A percentile compares a stretch with the other conserved stretches of the same genome.
Evolutionary conservation across 2,329 filamentous ascomycete genomes (phyloP).

Genomic region (Xylaria hypoxylon): DNA sequence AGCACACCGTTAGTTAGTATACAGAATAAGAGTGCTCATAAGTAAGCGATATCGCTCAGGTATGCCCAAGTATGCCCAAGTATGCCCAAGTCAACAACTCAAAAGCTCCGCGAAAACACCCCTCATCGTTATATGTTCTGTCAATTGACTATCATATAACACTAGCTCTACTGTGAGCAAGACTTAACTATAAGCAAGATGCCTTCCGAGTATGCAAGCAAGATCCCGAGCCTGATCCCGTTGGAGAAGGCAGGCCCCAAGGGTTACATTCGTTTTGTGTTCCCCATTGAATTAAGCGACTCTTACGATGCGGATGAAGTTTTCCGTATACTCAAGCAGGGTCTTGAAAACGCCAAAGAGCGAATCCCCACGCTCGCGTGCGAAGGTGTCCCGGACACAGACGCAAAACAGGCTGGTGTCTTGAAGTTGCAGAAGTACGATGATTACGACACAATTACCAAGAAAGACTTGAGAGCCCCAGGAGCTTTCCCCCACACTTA

Average conservation of each 20-base stretch:
- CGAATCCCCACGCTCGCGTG: constrained; percentile 50
- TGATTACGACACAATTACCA: constrained; percentile 44
- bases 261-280: constrained; percentile 52
- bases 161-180: constrained; percentile 7
- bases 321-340: constrained; percentile 45
- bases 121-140: constrained; percentile 6
- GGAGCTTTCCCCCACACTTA: constrained; percentile 45
- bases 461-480: constrained; percentile 46
- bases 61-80: constrained; percentile 11
- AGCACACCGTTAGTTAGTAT: not conserved
- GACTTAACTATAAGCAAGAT: constrained; percentile 33
- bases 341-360: constrained; percentile 48
- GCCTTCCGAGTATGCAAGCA: constrained; percentile 38
- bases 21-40: constrained; percentile 18
- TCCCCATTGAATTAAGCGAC: constrained; percentile 51
- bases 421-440: constrained; percentile 49
- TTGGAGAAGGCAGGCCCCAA: constrained; percentile 53
- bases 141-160: constrained; percentile 12
- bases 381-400: constrained; percentile 50
- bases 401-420: constrained; percentile 50
- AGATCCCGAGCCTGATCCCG: constrained; percentile 44
- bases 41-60: constrained; percentile 26
- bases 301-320: constrained; percentile 49
- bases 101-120: constrained; percentile 11
- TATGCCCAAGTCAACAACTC: constrained; percentile 3